Base-by-base conservation (phyloP, 225 moss, liverwort and hornwort genomes). In the Marchantia polymorpha region DNA sequence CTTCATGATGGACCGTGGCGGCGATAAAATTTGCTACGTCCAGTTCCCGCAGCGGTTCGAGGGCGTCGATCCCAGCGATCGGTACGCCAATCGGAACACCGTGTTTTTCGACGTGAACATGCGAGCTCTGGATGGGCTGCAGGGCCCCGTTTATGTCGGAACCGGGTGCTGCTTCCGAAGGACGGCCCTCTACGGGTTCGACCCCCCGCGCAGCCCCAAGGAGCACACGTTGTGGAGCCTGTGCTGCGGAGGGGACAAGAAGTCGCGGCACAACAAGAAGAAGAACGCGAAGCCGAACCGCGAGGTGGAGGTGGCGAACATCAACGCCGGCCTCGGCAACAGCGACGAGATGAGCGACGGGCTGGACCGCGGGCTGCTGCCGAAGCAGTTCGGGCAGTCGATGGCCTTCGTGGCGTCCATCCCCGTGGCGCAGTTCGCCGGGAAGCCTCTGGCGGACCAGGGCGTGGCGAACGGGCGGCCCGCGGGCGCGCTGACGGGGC, bases 51-150 rank as follows among this genome's bases (percentile, higher is more conserved):
- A 95, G 77, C 73, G 95, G 30, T 95, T 95, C 76, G 94, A 95
- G 81, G 94, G 94, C 1, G 94, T 95, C 20, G 93, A 95, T 52
- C 94, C 94, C 53, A 95, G 89, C 82, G 94, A 95, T 82, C 91
- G 94, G 67, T 95, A 95, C 83, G 94, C 94, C n/a, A 95, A 95
- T 73, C 90, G 90, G 66, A 95, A 95, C 74, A 95, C 94, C 12
- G 94, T 95, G 63, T 95, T 95, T 85, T 95, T 95, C 75, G 94
- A 95, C 65, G 91, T 95, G 26, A 94, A 94, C 64, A 94, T 94
- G 94, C 83, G 92, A 73, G 94, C 94, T 46, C 64, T 94, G 7
- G 94, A 95, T 73, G 94, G 94, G 9, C 82, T 95, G 4, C 94
- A 95, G 82, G 94, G 94, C 19, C 94, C 94, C 17, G 90, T 95